Evolutionary conservation across 257 asterid species (phyloP).

Genomic region (Osmanthus fragrans): DNA sequence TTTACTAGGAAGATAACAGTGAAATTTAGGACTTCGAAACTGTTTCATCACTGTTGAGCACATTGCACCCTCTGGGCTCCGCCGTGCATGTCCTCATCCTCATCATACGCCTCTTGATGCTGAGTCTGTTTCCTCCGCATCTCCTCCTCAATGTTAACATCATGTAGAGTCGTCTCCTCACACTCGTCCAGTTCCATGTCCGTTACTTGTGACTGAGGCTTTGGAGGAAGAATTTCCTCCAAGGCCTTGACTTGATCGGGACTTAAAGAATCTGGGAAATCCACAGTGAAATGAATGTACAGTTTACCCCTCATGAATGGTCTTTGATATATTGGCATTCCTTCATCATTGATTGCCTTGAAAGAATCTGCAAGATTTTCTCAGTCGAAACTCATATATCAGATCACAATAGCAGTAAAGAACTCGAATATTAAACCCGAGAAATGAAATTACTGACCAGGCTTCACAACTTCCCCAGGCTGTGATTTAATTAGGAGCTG

Average conservation of each 20-base stretch:
- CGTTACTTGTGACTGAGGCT: slow-evolving; percentile 39
- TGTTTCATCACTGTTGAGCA: slow-evolving; percentile 64
- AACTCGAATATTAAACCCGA: too few species aligned
- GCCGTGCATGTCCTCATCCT: slow-evolving; percentile 67
- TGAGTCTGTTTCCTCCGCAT: slow-evolving; percentile 48
- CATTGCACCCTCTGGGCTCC: slow-evolving; percentile 78
- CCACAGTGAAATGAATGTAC: slow-evolving; percentile 56
- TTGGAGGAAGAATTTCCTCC: slow-evolving; percentile 44
- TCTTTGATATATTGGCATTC: slow-evolving; percentile 59
- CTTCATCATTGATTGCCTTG: slow-evolving; percentile 61
- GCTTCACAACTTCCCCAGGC: slow-evolving; percentile 60
- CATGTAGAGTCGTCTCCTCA: slow-evolving; percentile 59
- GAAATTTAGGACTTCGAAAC: not conserved
- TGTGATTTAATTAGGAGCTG: slow-evolving; percentile 51
- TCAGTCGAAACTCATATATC: not conserved
- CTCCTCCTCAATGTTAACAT: slow-evolving; percentile 58
- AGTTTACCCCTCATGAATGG: slow-evolving; percentile 66
- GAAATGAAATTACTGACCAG: slow-evolving; percentile 27
- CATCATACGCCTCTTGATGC: slow-evolving; percentile 69
- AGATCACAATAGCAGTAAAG: not conserved
- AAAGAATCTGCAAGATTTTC: slow-evolving; percentile 40
- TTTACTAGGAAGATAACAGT: too few species aligned
- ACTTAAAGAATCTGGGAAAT: slow-evolving; percentile 50
- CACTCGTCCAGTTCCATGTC: slow-evolving; percentile 67
- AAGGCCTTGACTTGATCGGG: slow-evolving; percentile 40